Base-by-base conservation (phyloP, 148 eudicot species). In the Vaccinium macrocarpon region DNA sequence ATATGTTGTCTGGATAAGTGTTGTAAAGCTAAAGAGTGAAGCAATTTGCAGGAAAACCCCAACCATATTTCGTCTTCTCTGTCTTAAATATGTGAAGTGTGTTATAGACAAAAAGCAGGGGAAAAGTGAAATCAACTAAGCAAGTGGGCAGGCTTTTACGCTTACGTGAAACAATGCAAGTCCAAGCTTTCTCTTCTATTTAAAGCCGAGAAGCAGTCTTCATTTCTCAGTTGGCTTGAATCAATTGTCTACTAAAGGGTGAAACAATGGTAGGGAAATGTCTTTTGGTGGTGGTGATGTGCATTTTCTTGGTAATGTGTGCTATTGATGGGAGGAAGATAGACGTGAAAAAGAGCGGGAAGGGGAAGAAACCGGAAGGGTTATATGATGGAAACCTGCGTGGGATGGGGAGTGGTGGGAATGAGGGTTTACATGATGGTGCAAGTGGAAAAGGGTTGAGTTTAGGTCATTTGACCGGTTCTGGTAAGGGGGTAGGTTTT, bases 281-380 rank as follows among this genome's bases (percentile, higher is more conserved):
- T 16, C 68, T 82, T 52, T 19, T 82, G 84, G 35, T 13, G 18
- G 68, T 53, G 52, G 68, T 53, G 68, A 48, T 29, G 10, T 68
- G 62, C 18, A 38, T 76, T 53, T 82, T 53, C 16, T 32, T 38
- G 50, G 35, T 72, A 35, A 68, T 13, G 51, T 8, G 84, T 19
- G 55, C 52, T 32, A 82, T 12, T 73, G 84, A 82, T 52, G 52
- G 68, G 53, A 82, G 84, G 79, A 13, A 32, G n/a, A 72, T 82
- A 10, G 79, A 71, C 48, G 70, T 51, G 29, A 73, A 82, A 72
- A 82, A 52, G 72, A 19, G 66, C 32, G 57, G n/a, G 66, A 38
- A 21, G 19, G 61, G 50, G 83, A 81, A 81, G 48, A 66, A 49
- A 66, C 76, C 61, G 29, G 83, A 68, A 7, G 29, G 83, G 83